phyloP scores from a whole-genome alignment of 805 yeast species.

The Metahyphopichia silvanorum region DNA sequence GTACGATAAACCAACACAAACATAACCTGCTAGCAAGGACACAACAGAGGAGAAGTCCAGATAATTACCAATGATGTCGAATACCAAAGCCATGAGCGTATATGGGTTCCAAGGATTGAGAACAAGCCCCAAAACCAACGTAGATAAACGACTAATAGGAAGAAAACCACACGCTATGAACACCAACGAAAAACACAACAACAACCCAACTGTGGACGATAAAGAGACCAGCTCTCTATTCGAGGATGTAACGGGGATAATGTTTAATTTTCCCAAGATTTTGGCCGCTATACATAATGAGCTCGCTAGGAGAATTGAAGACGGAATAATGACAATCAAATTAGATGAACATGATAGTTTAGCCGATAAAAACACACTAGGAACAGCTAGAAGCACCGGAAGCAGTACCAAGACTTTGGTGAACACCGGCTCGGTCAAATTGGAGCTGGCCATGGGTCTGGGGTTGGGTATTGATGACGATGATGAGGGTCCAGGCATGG shows the following conservation, averaged over 20 bases:
- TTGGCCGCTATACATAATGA: slow-evolving; percentile 14
- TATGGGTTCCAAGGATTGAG: slow-evolving; percentile 26
- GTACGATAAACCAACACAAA: slow-evolving; percentile 12
- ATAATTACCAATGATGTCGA: slow-evolving; percentile 18
- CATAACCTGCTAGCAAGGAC: slow-evolving; percentile 14
- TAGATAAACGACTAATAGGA: slow-evolving; percentile 21
- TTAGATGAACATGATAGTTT: slow-evolving; percentile 6
- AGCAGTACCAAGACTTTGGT: slow-evolving; percentile 17
- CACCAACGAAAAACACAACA: slow-evolving; percentile 7
- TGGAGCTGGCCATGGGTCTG: neutral
- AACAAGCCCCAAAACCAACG: slow-evolving; percentile 26
- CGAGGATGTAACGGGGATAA: slow-evolving; percentile 5
- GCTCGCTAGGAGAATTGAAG: slow-evolving; percentile 20
- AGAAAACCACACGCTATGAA: slow-evolving; percentile 20
- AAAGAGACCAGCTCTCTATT: slow-evolving; percentile 12
- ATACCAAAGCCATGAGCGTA: slow-evolving; percentile 23
- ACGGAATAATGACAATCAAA: slow-evolving; percentile 5
- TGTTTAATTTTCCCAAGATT: slow-evolving; percentile 10
- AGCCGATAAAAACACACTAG: slow-evolving; percentile 25
- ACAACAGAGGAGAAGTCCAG: slow-evolving; percentile 3
- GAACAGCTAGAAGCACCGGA: slow-evolving; percentile 32
- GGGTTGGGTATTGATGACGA: neutral
- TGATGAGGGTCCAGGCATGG: slow-evolving; percentile 1
- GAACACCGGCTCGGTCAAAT: neutral
- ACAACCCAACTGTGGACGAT: slow-evolving; percentile 2